Evolutionary conservation across 768 basidiomycete genomes (phyloP).

Genomic region (Boletus insuetus): DNA sequence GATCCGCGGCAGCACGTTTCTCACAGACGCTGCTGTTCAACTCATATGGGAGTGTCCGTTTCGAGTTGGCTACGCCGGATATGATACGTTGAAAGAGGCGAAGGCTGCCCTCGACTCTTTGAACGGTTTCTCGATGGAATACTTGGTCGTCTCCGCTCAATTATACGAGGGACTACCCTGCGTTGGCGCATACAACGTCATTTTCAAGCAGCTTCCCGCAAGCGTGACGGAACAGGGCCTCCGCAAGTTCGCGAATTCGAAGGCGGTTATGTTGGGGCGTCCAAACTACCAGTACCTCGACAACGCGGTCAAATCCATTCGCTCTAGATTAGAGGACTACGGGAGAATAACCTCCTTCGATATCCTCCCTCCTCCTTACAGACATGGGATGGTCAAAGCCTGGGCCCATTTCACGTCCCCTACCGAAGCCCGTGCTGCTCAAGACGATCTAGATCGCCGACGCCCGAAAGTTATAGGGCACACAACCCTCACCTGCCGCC

Average conservation of each 20-base stretch:
- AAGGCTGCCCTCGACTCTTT: slow-evolving; percentile 47
- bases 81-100: slow-evolving; percentile 47
- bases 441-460: slow-evolving; percentile 44
- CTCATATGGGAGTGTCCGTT: slow-evolving; percentile 60
- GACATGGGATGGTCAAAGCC: slow-evolving; percentile 45
- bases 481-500: slow-evolving; percentile 47
- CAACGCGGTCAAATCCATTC: slow-evolving; percentile 38
- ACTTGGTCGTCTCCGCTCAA: slow-evolving; percentile 43
- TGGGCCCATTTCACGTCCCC: slow-evolving; percentile 57
- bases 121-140: slow-evolving; percentile 35
- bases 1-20: slow-evolving; percentile 32
- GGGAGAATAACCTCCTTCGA: slow-evolving; percentile 45
- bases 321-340: slow-evolving; percentile 34
- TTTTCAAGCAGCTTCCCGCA: slow-evolving; percentile 53
- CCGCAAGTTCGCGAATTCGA: slow-evolving; percentile 43
- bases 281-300: slow-evolving; percentile 42
- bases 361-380: slow-evolving; percentile 49
- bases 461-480: slow-evolving; percentile 45
- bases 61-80: slow-evolving; percentile 62
- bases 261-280: slow-evolving; percentile 50
- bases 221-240: slow-evolving; percentile 41
- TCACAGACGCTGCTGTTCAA: slow-evolving; percentile 55
- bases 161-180: slow-evolving; percentile 58
- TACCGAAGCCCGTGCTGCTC: slow-evolving; percentile 50
- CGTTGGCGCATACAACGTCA: slow-evolving; percentile 58